Conservation (phyloP, 129 eudicot genomes). For the sunflower (Helianthus annuus) region HanXRQr2.0-SUNRISE NC_035440.2:33201227-33201726, state of each 20-base stretch:
- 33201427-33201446: slow-evolving; percentile 27
- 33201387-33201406: slow-evolving; percentile 22
- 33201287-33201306: neutral
- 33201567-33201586: slow-evolving; percentile 22
- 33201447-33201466: neutral
- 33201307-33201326: neutral
- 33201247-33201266: slow-evolving; percentile 5
- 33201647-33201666: neutral
- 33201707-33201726: no score
- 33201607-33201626: neutral
- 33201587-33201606: neutral
- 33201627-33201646: neutral
- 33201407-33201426: slow-evolving; percentile 19
- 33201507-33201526: slow-evolving; percentile 7
- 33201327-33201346: slow-evolving; percentile 29
- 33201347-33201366: slow-evolving; percentile 31
- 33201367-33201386: slow-evolving; percentile 23
- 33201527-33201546: slow-evolving; percentile 20
- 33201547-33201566: slow-evolving; percentile 23
- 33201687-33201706: no score
- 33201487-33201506: slow-evolving; percentile 12
- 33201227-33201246: slow-evolving; percentile 3
- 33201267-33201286: neutral
- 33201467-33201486: neutral
- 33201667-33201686: no score